Evolutionary conservation across 2,329 filamentous ascomycete species (phyloP).

Genomic region (Pseudocercospora crystallina): DNA sequence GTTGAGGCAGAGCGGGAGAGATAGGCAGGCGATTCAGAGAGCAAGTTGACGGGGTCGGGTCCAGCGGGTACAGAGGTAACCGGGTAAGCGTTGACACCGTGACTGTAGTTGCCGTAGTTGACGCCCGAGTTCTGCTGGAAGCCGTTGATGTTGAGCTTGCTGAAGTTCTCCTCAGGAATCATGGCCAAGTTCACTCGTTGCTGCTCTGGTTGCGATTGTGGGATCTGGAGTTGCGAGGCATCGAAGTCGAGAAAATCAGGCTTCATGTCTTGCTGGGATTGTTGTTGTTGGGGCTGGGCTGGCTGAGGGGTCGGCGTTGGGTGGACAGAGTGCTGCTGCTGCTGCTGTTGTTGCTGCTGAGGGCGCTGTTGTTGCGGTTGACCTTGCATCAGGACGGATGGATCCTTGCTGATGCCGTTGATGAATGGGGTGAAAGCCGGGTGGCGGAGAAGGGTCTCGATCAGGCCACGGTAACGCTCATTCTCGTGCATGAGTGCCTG

Average conservation of each 20-base stretch:
- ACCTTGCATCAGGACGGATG: slow-evolving; percentile 33
- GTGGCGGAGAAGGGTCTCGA: slow-evolving; percentile 66
- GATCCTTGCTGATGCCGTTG: slow-evolving; percentile 43
- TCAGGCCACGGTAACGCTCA: slow-evolving; percentile 60
- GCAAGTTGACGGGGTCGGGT: slow-evolving; percentile 28
- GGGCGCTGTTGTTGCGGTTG: slow-evolving; percentile 33
- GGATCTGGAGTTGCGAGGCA: slow-evolving; percentile 38
- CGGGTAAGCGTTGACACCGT: slow-evolving; percentile 36
- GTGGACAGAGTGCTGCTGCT: slow-evolving; percentile 17
- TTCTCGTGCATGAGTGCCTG: slow-evolving; percentile 63
- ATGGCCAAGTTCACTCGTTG: slow-evolving; percentile 72
- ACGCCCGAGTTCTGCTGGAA: slow-evolving; percentile 54
- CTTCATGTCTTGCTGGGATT: slow-evolving; percentile 33
- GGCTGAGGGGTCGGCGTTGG: slow-evolving; percentile 19
- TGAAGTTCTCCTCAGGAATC: slow-evolving; percentile 80
- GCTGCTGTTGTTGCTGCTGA: slow-evolving; percentile 26
- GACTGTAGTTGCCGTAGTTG: slow-evolving; percentile 37
- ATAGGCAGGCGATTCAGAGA: slow-evolving; percentile 23
- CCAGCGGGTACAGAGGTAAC: slow-evolving; percentile 29
- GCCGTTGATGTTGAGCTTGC: slow-evolving; percentile 64
- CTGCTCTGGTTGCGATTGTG: slow-evolving; percentile 29
- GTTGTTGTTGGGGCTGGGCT: slow-evolving; percentile 32
- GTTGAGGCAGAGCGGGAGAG: slow-evolving; percentile 17
- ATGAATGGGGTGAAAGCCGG: slow-evolving; percentile 50
- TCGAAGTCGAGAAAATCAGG: slow-evolving; percentile 38